A percentile compares a stretch with the other conserved stretches of the same genome.
These are phyloP conservation scores for Saccharomyces pastorianus DNA, from an alignment of 1,139 yeast genomes.

Conservation along the genomic window DNA sequence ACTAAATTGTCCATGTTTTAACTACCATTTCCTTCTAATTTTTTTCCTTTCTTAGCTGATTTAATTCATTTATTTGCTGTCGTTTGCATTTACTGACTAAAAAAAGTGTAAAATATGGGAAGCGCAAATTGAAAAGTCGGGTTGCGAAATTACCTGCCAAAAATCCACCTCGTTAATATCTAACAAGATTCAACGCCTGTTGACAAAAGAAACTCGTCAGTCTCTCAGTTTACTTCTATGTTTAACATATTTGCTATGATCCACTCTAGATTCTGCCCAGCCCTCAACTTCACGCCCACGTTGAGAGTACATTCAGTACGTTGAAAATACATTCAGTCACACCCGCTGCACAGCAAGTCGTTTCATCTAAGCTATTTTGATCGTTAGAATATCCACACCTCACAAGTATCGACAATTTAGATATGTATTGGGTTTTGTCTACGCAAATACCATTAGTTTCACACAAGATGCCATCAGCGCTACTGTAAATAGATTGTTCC, in stretches of 20 bases:
- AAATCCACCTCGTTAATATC: neutral
- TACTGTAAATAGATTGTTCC: neutral
- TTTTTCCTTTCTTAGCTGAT: neutral
- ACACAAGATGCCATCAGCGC: neutral
- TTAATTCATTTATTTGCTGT: neutral
- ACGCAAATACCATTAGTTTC: neutral
- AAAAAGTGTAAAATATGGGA: neutral
- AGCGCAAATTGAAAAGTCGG: neutral
- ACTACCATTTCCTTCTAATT: neutral
- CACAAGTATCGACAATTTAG: neutral
- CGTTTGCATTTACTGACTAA: neutral
- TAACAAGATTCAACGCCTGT: neutral
- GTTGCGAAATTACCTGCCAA: neutral
- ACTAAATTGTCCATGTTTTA: neutral
- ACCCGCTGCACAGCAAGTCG: no score
- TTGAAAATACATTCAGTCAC: neutral
- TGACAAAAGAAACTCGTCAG: neutral
- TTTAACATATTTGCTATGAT: neutral
- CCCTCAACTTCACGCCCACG: neutral
- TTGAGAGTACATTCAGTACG: neutral
- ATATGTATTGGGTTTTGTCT: neutral
- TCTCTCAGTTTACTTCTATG: neutral
- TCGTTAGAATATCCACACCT: neutral
- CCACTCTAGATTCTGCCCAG: neutral
- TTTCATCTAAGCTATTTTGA: no score